These are phyloP conservation scores for Coemansia sp. DNA, from an alignment of 192 early-diverging fungal species.

Conservation along the genomic window DNA sequence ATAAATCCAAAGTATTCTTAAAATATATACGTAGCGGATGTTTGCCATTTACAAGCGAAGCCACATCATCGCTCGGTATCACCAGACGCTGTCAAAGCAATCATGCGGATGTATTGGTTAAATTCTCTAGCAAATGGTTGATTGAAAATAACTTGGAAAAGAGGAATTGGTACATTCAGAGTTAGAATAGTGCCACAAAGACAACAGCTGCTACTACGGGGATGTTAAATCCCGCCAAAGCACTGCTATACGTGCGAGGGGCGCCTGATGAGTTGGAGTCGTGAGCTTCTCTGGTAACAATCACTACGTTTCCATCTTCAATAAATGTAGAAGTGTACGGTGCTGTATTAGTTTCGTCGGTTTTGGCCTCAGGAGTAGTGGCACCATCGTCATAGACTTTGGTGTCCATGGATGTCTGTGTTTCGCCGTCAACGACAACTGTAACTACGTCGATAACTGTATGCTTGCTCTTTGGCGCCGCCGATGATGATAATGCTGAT, in stretches of 20 bases:
- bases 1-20: neutral
- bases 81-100: neutral
- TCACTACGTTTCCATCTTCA: conserved; percentile 33
- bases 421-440: conserved; percentile 35
- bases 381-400: conserved; percentile 18
- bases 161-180: neutral
- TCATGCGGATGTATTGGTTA: no score
- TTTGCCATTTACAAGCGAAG: conserved; percentile 7
- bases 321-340: conserved; percentile 37
- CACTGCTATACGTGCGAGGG: neutral
- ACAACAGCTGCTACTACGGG: neutral
- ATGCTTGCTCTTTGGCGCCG: conserved; percentile 16
- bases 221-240: neutral
- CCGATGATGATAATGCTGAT: neutral
- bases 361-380: neutral
- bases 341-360: neutral
- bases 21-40: conserved; percentile 3
- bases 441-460: conserved; percentile 39
- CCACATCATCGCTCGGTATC: neutral
- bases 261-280: conserved; percentile 4
- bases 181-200: neutral
- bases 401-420: conserved; percentile 26
- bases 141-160: neutral
- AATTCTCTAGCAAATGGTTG: no score
- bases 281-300: conserved; percentile 21